These are phyloP conservation scores for Herpotrichia juniperi DNA, from an alignment of 2,329 filamentous ascomycete species.

Conservation along the genomic window DNA sequence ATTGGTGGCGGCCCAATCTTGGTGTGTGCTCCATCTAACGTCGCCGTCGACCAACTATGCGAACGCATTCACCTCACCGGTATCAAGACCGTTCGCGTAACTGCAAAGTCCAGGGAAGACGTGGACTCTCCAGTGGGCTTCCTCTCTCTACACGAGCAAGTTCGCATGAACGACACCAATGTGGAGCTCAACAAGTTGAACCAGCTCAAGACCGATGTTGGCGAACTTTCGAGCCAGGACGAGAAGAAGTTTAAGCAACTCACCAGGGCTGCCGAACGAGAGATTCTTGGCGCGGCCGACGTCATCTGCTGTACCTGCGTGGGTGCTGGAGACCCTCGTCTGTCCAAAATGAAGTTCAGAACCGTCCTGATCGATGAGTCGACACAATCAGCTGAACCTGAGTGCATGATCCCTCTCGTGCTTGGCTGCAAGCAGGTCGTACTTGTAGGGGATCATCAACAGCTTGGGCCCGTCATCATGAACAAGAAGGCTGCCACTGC, in stretches of 20 bases:
- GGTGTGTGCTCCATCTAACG: conserved; percentile 96
- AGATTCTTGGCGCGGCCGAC: conserved; percentile 93
- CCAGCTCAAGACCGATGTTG: conserved; percentile 88
- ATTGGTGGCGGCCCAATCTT: conserved; percentile 93
- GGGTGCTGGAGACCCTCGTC: conserved; percentile 91
- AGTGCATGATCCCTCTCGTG: conserved; percentile 98
- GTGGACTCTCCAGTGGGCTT: conserved; percentile 98
- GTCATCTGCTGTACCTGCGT: conserved; percentile 99
- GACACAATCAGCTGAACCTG: conserved; percentile 95
- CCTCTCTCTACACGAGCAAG: conserved; percentile 93
- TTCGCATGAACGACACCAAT: conserved; percentile 96
- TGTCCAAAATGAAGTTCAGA: conserved; percentile 97
- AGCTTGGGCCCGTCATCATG: conserved; percentile 98
- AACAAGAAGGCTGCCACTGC: conserved; percentile 99
- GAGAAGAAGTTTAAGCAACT: conserved; percentile 99
- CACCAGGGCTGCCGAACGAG: conserved; percentile 89
- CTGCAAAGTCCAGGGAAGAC: conserved; percentile 98
- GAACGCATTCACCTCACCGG: conserved; percentile 95
- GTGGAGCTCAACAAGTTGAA: conserved; percentile 90
- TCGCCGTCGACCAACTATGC: conserved; percentile 96
- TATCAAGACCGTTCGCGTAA: conserved; percentile 94
- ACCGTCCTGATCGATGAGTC: conserved; percentile 98
- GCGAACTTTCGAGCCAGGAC: conserved; percentile 91
- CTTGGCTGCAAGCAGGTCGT: conserved; percentile 98
- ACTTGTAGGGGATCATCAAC: conserved; percentile 97